phyloP scores from a whole-genome alignment of 345 rosid genomes.

The Eucalyptus microcorys region DNA sequence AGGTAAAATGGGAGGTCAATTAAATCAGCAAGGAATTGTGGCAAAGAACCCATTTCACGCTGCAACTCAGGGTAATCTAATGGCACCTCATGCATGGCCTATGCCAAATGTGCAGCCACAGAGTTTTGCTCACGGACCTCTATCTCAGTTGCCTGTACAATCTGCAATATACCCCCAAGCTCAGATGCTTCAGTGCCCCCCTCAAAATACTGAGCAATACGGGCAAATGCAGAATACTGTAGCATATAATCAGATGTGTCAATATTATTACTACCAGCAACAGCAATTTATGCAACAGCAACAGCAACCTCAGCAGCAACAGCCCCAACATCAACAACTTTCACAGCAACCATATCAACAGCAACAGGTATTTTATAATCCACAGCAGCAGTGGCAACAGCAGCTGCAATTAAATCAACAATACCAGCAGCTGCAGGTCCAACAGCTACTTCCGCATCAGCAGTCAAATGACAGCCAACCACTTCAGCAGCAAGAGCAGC shows the following conservation, averaged over 20 bases:
- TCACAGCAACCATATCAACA: conserved; percentile 16
- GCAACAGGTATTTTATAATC: conserved; percentile 30
- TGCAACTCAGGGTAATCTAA: background rate
- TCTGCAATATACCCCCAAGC: conserved; percentile 23
- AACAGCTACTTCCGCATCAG: conserved; percentile 1
- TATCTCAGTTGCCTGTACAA: conserved; percentile 15
- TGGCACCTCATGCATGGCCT: background rate
- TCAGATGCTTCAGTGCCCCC: conserved; percentile 25
- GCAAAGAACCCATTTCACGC: background rate
- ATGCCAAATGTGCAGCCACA: conserved; percentile 27
- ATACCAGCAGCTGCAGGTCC: conserved; percentile 8
- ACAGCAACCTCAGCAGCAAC: conserved; percentile 16
- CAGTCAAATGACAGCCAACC: conserved; percentile 20
- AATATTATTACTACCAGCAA: conserved; percentile 58
- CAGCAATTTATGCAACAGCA: conserved; percentile 42
- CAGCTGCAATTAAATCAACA: conserved; percentile 25
- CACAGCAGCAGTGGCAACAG: conserved; percentile 22
- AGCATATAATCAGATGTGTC: conserved; percentile 73
- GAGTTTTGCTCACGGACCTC: conserved; percentile 13
- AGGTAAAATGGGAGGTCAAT: background rate
- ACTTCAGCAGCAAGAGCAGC: conserved; percentile 23
- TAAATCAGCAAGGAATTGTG: background rate
- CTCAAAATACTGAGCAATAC: conserved; percentile 32
- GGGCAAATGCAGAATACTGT: conserved; percentile 27
- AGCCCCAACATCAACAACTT: conserved; percentile 7